Percentiles rank a stretch among this genome's conserved stretches.
Evolutionary conservation across 306 rosid genomes (phyloP).

Genomic region (Abrus pulchellus): DNA sequence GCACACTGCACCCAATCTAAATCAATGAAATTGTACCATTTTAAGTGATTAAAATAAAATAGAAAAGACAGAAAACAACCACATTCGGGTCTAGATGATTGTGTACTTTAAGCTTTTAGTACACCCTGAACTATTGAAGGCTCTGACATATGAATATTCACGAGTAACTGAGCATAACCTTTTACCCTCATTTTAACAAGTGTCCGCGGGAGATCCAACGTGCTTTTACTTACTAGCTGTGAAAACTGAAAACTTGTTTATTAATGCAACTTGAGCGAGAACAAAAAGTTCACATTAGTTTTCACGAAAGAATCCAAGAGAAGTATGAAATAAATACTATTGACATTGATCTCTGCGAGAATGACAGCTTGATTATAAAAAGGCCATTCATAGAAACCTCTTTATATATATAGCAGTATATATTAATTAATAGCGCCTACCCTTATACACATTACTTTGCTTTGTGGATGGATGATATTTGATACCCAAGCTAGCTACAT

Average conservation of each 20-base stretch:
- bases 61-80: slow-evolving; percentile 28
- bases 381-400: slow-evolving; percentile 47
- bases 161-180: slow-evolving; percentile 21
- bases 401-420: slow-evolving; percentile 21
- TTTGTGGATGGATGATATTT: slow-evolving; percentile 45
- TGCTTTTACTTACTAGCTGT: slow-evolving; percentile 44
- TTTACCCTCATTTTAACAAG: slow-evolving; percentile 47
- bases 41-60: neutral
- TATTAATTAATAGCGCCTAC: slow-evolving; percentile 48
- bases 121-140: slow-evolving; percentile 29
- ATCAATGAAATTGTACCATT: neutral
- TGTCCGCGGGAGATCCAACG: slow-evolving; percentile 46
- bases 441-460: neutral
- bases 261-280: slow-evolving; percentile 44
- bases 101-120: slow-evolving; percentile 44
- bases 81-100: slow-evolving; percentile 4
- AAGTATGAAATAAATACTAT: slow-evolving; percentile 49
- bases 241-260: slow-evolving; percentile 38
- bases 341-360: slow-evolving; percentile 69
- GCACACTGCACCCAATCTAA: too few species aligned
- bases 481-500: slow-evolving; percentile 42
- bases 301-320: slow-evolving; percentile 64
- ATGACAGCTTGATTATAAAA: slow-evolving; percentile 58
- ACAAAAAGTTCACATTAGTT: slow-evolving; percentile 60
- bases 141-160: slow-evolving; percentile 52